Evolutionary conservation across 192 early-diverging fungal genomes (phyloP).

Genomic region (Backusella macrospora): DNA sequence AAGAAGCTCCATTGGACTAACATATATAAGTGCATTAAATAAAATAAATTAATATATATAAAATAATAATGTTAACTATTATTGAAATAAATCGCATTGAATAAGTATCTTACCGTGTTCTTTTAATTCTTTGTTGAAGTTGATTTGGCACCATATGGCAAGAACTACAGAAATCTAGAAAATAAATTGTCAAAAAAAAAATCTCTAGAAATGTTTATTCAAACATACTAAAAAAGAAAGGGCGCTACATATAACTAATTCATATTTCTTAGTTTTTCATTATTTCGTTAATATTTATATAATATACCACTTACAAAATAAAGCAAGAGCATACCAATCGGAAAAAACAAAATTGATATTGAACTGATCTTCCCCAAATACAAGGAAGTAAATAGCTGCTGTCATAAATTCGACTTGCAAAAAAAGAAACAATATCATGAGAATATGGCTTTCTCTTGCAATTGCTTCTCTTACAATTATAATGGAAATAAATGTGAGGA

Average conservation of each 20-base stretch:
- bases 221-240: conserved; percentile 16
- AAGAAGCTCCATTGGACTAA: conserved; percentile 2
- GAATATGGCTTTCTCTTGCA: not conserved
- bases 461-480: not conserved
- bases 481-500: not conserved
- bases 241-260: not conserved
- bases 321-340: not conserved
- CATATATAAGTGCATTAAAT: not conserved
- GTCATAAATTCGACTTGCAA: not conserved
- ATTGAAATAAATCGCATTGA: not conserved
- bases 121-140: not conserved
- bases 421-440: not conserved
- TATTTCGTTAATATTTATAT: not conserved
- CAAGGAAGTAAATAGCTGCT: not conserved
- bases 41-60: not conserved
- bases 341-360: not conserved
- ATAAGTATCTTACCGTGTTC: not conserved
- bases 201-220: not conserved
- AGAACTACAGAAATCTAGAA: not conserved
- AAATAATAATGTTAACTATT: not conserved
- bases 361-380: not conserved
- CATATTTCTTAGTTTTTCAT: not conserved
- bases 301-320: not conserved
- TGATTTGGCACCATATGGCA: not conserved
- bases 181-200: not conserved